Base-by-base conservation (phyloP, 225 moss, liverwort and hornwort species). In the Climacium dendroides region DNA sequence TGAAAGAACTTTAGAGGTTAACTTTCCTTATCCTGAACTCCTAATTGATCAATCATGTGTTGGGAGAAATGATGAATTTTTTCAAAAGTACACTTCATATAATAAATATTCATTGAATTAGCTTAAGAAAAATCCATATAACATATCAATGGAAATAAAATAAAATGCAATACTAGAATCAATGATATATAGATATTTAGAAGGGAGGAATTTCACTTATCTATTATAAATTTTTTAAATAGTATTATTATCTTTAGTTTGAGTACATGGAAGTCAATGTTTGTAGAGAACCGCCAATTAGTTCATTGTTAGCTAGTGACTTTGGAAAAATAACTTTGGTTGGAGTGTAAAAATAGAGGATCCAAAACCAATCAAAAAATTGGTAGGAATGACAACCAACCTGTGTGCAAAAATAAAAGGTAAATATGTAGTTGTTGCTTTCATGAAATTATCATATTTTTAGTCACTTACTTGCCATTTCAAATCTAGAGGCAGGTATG, bases 401-500 rank as follows among this genome's bases (percentile, higher is more conserved):
- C n/a, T n/a, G n/a, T 5, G 9, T 18, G 17, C 18, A 64, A 35
- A 19, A 65, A 35, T 65, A 19, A 35, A 65, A 35, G 35, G n/a
- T n/a, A n/a, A n/a, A n/a, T n/a, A n/a, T n/a, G n/a, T n/a, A n/a
- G n/a, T n/a, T n/a, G n/a, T n/a, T n/a, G n/a, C n/a, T n/a, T n/a
- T n/a, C n/a, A n/a, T n/a, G n/a, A n/a, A n/a, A n/a, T n/a, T n/a
- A n/a, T n/a, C n/a, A n/a, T n/a, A n/a, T n/a, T n/a, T n/a, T n/a
- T n/a, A n/a, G n/a, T n/a, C n/a, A n/a, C n/a, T n/a, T n/a, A n/a
- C n/a, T n/a, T n/a, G n/a, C n/a, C n/a, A n/a, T n/a, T n/a, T n/a
- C n/a, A n/a, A n/a, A n/a, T n/a, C n/a, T n/a, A n/a, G n/a, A n/a
- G 0, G 3, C 0, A 3, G 0, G 7, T 25, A 14, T 8, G 3